A percentile compares a stretch with the other conserved stretches of the same genome.
Evolutionary conservation across 1,284 basidiomycete genomes (phyloP).

Genomic region (Pholiota adiposa): DNA sequence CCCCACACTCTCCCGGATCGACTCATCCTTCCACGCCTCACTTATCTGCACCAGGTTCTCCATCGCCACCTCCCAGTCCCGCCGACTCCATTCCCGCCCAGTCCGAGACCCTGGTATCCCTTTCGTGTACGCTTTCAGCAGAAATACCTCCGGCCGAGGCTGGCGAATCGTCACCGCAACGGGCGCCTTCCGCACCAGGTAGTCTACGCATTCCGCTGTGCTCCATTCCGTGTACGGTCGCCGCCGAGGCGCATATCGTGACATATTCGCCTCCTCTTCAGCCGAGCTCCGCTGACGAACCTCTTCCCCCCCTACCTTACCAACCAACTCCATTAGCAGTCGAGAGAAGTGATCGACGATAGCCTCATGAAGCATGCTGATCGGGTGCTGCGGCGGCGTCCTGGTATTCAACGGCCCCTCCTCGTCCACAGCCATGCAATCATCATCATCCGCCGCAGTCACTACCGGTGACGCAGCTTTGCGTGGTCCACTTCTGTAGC

Average conservation of each 20-base stretch:
- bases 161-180: slow-evolving; percentile 35
- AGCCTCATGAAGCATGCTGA: slow-evolving; percentile 69
- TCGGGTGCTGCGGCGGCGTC: slow-evolving; percentile 52
- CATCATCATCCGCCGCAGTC: slow-evolving; percentile 8
- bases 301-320: slow-evolving; percentile 53
- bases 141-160: slow-evolving; percentile 53
- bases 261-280: slow-evolving; percentile 37
- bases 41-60: slow-evolving; percentile 52
- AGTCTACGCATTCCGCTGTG: slow-evolving; percentile 57
- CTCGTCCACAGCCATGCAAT: slow-evolving; percentile 28
- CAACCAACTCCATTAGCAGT: slow-evolving; percentile 60
- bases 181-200: slow-evolving; percentile 37
- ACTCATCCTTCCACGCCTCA: slow-evolving; percentile 52
- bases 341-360: slow-evolving; percentile 70
- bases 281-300: slow-evolving; percentile 31
- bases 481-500: slow-evolving; percentile 35
- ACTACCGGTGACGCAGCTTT: slow-evolving; percentile 6
- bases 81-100: slow-evolving; percentile 72
- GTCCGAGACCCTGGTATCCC: slow-evolving; percentile 49
- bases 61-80: slow-evolving; percentile 64
- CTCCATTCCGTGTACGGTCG: slow-evolving; percentile 56
- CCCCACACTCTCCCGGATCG: slow-evolving; percentile 51
- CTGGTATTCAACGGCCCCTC: slow-evolving; percentile 52
- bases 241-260: slow-evolving; percentile 59
- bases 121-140: slow-evolving; percentile 32